phyloP scores from a whole-genome alignment of 2,329 filamentous ascomycete genomes.

The Monosporascus sp. region DNA sequence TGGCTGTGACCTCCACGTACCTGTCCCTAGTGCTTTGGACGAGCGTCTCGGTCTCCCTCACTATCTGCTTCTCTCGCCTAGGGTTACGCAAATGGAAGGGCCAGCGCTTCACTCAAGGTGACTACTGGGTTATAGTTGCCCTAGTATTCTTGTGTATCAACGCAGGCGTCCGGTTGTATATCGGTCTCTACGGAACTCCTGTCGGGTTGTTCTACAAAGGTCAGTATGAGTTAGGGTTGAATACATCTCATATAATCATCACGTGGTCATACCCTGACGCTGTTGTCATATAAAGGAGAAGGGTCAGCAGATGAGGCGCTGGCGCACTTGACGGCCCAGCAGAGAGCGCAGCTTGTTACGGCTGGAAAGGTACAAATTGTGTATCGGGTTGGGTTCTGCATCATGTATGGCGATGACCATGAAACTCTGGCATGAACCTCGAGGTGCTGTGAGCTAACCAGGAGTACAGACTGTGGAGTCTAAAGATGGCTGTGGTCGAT shows the following conservation, averaged over 20 bases:
- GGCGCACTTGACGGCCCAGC: background rate
- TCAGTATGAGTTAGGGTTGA: background rate
- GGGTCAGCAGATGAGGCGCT: background rate
- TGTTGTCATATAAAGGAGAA: background rate
- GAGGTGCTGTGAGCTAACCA: background rate
- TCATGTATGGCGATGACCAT: slow-evolving; percentile 4
- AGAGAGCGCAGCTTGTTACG: background rate
- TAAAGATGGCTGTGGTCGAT: slow-evolving; percentile 12
- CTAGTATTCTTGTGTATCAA: slow-evolving; percentile 3
- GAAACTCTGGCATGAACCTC: background rate
- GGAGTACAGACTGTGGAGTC: slow-evolving; percentile 9
- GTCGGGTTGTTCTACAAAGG: slow-evolving; percentile 2
- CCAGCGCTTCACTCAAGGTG: slow-evolving; percentile 3
- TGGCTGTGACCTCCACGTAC: background rate
- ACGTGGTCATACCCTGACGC: background rate
- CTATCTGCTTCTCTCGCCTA: slow-evolving; percentile 5
- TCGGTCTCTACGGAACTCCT: slow-evolving; percentile 5
- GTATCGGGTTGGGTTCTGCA: slow-evolving; percentile 3
- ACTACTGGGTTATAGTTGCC: slow-evolving; percentile 7
- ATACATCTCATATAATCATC: background rate
- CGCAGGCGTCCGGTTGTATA: slow-evolving; percentile 4
- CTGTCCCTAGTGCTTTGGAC: background rate
- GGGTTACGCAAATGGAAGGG: slow-evolving; percentile 4
- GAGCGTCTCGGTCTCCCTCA: background rate
- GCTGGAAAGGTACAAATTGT: slow-evolving; percentile 6